Evolutionary conservation across 257 asterid genomes (phyloP), one percentile per base, ranked within the genome.

Genomic region (Penstemon barbatus): DNA sequence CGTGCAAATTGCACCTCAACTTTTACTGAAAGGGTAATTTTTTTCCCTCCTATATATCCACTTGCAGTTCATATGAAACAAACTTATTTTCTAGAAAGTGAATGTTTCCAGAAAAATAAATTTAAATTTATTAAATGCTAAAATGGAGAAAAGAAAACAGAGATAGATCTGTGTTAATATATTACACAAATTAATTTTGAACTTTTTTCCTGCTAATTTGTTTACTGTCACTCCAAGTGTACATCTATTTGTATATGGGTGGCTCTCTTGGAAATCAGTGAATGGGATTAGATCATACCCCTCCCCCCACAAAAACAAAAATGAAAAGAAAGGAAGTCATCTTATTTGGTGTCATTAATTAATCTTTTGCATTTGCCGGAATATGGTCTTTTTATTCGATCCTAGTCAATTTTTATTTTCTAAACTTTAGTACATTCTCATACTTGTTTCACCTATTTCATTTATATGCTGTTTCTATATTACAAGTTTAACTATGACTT

Each of bases 401-500:
- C 33, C 48, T 10, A 36, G 25, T 48, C 56, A 25, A 13, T 7
- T 18, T 48, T 48, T 39, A 38, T 49, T 37, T 13, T 38, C 62
- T 7, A 38, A 57, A 57, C 51, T 42, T 42, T 37, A 12, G 43
- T 15, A 70, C 9, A 57, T 59, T 58, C 58, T 61, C 25, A 55
- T 41, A 12, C 12, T 39, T 7, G 52, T 61, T 44, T 53, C 18
- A 49, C 37, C 65, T 55, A 55, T 25, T 25, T 25, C 33, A 25
- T 25, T 25, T 25, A 25, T 25, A n/a, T 64, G 19, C 60, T 53
- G 71, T 66, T 54, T 54, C 68, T 61, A 48, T 61, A 1, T 61
- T 7, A 60, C 70, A 50, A 50, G 12, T 65, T 7, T 52, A 25
- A 48, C 13, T 6, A 18, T 13, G 11, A 38, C 19, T 11, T 46